Percentiles rank a stretch among this genome's conserved stretches.
Evolutionary conservation across 208 protist species (phyloP).

Genomic region (Endotrypanum monterogeii): DNA sequence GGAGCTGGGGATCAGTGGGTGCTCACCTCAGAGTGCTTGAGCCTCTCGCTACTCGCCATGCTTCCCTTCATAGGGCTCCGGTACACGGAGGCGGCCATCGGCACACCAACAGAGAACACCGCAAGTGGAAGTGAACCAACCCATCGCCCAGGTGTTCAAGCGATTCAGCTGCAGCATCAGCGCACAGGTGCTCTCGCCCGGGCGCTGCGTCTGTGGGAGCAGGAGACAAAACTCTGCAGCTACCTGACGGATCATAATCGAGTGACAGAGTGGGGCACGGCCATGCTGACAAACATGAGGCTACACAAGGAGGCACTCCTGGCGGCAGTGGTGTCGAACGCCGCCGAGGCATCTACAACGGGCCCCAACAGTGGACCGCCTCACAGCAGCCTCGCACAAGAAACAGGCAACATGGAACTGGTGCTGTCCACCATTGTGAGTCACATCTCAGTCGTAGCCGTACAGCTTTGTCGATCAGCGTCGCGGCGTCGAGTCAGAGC

Average conservation of each 20-base stretch:
- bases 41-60: slow-evolving; percentile 26
- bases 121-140: background rate
- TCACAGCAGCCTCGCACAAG: slow-evolving; percentile 9
- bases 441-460: slow-evolving; percentile 26
- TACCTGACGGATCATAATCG: slow-evolving; percentile 21
- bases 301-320: slow-evolving; percentile 20
- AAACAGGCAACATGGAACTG: slow-evolving; percentile 10
- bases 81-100: background rate
- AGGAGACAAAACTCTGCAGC: slow-evolving; percentile 18
- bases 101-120: background rate
- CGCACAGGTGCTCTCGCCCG: slow-evolving; percentile 26
- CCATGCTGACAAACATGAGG: slow-evolving; percentile 11
- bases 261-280: slow-evolving; percentile 20
- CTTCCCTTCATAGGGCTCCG: slow-evolving; percentile 30
- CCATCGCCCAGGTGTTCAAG: background rate
- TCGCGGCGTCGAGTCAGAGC: slow-evolving; percentile 9
- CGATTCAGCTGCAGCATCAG: slow-evolving; percentile 23
- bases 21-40: slow-evolving; percentile 35
- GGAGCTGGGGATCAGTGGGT: slow-evolving; percentile 27
- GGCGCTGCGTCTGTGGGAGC: slow-evolving; percentile 26
- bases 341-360: background rate
- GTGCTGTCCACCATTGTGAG: slow-evolving; percentile 15
- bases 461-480: slow-evolving; percentile 29
- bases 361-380: background rate
- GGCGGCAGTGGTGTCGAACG: background rate